Conservation (phyloP, 495 filamentous ascomycete species). For the Penicillium bialowiezense region DNA sequence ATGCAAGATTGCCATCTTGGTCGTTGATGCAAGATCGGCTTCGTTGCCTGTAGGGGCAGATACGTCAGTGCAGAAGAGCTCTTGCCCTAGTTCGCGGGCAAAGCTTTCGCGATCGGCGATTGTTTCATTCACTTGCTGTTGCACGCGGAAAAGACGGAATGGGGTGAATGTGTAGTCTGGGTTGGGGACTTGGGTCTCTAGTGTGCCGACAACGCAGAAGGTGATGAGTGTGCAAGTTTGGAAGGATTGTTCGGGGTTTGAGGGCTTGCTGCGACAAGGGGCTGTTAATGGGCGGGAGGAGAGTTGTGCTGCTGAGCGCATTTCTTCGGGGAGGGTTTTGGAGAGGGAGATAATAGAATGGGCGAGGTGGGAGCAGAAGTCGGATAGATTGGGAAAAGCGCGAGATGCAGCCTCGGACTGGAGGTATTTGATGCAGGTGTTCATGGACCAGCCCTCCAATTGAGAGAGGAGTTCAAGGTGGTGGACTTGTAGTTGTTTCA, state of each 20-base stretch:
- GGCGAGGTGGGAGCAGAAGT: conserved; percentile 42
- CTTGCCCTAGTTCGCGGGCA: conserved; percentile 38
- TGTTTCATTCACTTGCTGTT: conserved; percentile 53
- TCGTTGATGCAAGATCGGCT: conserved; percentile 23
- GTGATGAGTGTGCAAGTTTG: conserved; percentile 38
- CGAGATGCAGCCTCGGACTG: conserved; percentile 27
- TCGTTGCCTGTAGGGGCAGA: conserved; percentile 26
- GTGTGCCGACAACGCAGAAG: conserved; percentile 55
- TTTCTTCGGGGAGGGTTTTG: conserved; percentile 41
- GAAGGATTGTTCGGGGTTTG: conserved; percentile 23
- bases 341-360: conserved; percentile 40
- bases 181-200: conserved; percentile 41
- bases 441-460: conserved; percentile 58
- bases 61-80: conserved; percentile 29
- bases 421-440: conserved; percentile 48
- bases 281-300: conserved; percentile 46
- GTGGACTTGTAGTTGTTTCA: conserved; percentile 53
- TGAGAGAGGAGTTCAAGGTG: conserved; percentile 57
- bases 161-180: conserved; percentile 46
- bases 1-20: conserved; percentile 25
- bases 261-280: conserved; percentile 30
- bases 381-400: conserved; percentile 27
- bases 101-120: conserved; percentile 51
- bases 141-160: conserved; percentile 53
- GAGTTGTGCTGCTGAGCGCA: conserved; percentile 47